Evolutionary conservation across 208 protist species (phyloP), one percentile per base, ranked within the genome.

Genomic region (Lotmaria passim): DNA sequence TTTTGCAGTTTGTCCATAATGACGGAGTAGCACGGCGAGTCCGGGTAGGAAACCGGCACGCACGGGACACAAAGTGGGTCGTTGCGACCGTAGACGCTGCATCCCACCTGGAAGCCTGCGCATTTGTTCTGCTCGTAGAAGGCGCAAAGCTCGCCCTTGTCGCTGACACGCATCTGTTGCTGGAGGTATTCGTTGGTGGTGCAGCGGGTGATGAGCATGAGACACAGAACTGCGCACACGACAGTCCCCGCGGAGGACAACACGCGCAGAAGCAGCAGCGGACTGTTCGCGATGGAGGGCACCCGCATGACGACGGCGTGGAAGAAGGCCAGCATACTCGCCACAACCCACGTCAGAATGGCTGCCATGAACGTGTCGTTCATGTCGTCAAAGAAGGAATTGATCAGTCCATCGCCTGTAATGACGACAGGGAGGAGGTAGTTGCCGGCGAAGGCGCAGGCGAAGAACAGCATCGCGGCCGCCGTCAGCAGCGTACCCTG

Each of bases 401-500:
- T 2, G 23, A 31, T 28, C 34, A 60, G 12, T 7, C 26, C 36
- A 8, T 60, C 55, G 36, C 38, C 55, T 2, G n/a, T 8, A 7
- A 47, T 7, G 19, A 28, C 6, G 6, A 60, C 55, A 5, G 33
- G 30, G 0, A 60, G 36, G 15, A 47, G 3, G 23, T 33, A 60
- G 36, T 44, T 47, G 26, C 11, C 5, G n/a, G 36, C 55, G 36
- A 60, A 60, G 38, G 36, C 55, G 21, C 5, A 46, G 55, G 55
- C 47, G 36, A 60, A 60, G 38, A 87, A 48, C 7, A 88, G 33
- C 47, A 89, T 52, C 8, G 86, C 14, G 17, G 84, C 36, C 2
- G 75, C 85, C 3, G 85, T n/a, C 43, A 75, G 65, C 52, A 91
- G 77, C 7, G 89, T 87, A 33, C 88, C 75, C 44, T 66, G 50